Evolutionary conservation across 768 basidiomycete genomes (phyloP), one percentile per base, ranked within the genome.

Genomic region (Suillus cothurnatus): DNA sequence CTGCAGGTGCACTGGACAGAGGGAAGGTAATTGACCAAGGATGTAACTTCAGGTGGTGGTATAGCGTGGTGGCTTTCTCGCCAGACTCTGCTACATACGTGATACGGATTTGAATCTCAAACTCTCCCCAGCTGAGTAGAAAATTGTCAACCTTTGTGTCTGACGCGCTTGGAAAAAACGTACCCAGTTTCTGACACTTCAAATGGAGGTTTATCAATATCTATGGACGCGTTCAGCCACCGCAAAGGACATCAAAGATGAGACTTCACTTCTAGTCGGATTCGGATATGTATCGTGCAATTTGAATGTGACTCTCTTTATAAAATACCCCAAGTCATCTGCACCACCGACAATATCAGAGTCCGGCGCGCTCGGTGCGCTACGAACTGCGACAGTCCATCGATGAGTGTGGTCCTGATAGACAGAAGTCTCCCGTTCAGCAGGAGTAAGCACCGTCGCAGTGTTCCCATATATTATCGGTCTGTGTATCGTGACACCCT

Each of bases 391-490:
- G 65, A 99, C 91, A 0, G 95, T 99, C 97, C 97, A 99, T 67
- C 87, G 86, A 76, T 99, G 97, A 3, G 97, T 98, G 71, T 96
- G 95, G 69, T 95, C 93, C 8, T 85, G 83, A 32, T 84, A 78
- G 19, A 80, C 72, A 5, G 84, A 78, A 19, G 75, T 67, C 67
- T 87, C 85, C 62, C 87, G 85, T 74, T 97, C 95, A 70, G 88
- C 86, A 19, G 85, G 79, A 0, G 87, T 89, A 66, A 99, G 76
- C 62, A 94, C 87, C 1, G 85, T 83, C 38, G 97, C 94, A 15
- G 91, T 92, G 76, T 99, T 99, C 57, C 97, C 97, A 79, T 98
- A 99, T 66, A 99, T 93, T 69, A 99, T 87, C 2, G 96, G 94
- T 58, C 97, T 85, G 74, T 88, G 88, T 61, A 99, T 93, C 68